Evolutionary conservation across 768 basidiomycete genomes (phyloP).

Genomic region (Inosperma sp.): DNA sequence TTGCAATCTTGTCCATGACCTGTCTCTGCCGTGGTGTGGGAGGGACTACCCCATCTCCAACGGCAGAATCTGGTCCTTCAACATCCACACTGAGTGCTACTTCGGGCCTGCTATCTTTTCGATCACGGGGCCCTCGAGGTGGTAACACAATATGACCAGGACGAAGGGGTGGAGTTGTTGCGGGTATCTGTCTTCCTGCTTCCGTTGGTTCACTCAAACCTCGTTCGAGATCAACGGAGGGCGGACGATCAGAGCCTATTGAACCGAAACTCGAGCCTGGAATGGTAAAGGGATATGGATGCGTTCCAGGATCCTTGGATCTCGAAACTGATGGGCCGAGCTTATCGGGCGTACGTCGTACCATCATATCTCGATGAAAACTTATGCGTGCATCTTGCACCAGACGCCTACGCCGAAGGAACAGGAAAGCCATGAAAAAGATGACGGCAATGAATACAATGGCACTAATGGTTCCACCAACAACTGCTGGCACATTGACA

Average conservation of each 20-base stretch:
- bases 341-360: neutral
- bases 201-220: neutral
- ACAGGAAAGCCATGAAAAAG: neutral
- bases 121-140: conserved; percentile 9
- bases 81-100: neutral
- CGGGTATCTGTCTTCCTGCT: neutral
- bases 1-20: neutral
- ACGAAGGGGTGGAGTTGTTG: neutral
- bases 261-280: neutral
- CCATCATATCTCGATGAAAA: conserved; percentile 9
- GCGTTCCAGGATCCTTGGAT: neutral
- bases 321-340: neutral
- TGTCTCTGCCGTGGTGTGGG: neutral
- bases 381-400: neutral
- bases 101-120: neutral
- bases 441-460: neutral
- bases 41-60: too few relatives aligned
- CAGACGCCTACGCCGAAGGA: neutral
- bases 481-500: conserved; percentile 1
- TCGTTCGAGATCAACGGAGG: neutral
- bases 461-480: neutral
- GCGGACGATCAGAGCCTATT: neutral
- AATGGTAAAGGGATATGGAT: neutral
- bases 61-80: too few relatives aligned
- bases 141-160: conserved; percentile 8